Evolutionary conservation across 108 stramenopile genomes (phyloP), one percentile per base, ranked within the genome.

Genomic region (Cyclotella distinguenda): DNA sequence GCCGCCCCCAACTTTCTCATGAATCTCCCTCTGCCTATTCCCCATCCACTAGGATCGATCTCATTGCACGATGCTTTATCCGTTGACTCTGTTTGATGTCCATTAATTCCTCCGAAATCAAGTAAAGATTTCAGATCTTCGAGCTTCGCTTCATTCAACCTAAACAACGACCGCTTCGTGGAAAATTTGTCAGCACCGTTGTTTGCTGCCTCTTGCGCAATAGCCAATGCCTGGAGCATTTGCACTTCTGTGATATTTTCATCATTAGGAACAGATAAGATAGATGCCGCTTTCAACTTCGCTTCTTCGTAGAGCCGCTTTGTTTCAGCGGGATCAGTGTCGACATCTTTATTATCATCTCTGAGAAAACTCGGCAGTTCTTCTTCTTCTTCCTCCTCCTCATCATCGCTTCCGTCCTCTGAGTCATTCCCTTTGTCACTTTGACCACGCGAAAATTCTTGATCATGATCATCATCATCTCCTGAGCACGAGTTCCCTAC

Each of bases 211-310:
- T 72, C 77, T 53, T 71, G 71, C 18, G 77, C 77, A 31, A 78
- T 72, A 32, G 65, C 70, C 16, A 78, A 67, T 38, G 77, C 77
- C 33, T 78, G 71, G 3, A 78, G 70, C 77, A 78, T 78, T 61
- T 78, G 77, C 32, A 72, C 71, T 13, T 78, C 77, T 1, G 70
- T 70, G 8, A 78, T 47, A 18, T 78, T 66, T 9, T 77, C 76
- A 16, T 77, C 63, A n/a, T n/a, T n/a, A 11, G 74, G 31, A 9
- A 77, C 70, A 13, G 76, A 77, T 16, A 77, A 58, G 45, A 77
- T 77, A 11, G 76, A 71, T 11, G 70, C 70, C 10, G 69, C 76
- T 38, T 77, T 65, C 39, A 58, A 77, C 44, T 65, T 65, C 11
- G 76, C 76, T 51, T 64, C 76, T 58, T 71, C 70, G 19, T 71